These are phyloP conservation scores for Ophiostoma himal-ulmi DNA, from an alignment of 2,329 filamentous ascomycete species.

Conservation along the genomic window DNA sequence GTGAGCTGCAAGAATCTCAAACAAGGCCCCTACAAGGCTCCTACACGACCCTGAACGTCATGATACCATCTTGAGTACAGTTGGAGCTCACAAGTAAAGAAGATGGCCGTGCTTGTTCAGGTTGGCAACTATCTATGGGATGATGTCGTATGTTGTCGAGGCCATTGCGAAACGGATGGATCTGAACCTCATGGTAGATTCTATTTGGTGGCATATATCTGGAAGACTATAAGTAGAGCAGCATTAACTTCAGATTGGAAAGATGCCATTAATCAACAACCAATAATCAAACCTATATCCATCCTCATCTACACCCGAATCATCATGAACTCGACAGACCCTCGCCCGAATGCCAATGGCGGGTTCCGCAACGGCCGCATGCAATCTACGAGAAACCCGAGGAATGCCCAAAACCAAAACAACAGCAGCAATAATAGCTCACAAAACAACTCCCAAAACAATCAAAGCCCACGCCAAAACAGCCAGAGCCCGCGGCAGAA, in stretches of 20 bases:
- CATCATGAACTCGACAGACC: conserved; percentile 23
- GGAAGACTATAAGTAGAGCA: not conserved
- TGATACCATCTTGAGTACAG: not conserved
- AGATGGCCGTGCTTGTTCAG: not conserved
- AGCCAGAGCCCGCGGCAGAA: not conserved
- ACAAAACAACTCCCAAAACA: not conserved
- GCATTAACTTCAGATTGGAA: not conserved
- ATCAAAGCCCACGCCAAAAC: not conserved
- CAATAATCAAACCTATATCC: not conserved
- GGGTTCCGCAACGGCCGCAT: conserved; percentile 17
- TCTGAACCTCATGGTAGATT: not conserved
- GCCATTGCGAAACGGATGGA: conserved; percentile 20
- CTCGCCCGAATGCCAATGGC: conserved; percentile 19
- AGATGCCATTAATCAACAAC: not conserved
- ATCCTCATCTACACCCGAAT: not conserved
- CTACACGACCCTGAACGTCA: not conserved
- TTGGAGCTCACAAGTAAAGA: not conserved
- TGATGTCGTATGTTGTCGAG: conserved; percentile 24
- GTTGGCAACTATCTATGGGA: not conserved
- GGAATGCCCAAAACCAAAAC: not conserved
- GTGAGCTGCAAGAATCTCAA: not conserved
- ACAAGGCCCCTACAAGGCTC: not conserved
- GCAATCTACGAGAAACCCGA: conserved; percentile 17
- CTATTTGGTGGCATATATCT: not conserved
- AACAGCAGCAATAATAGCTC: not conserved